Conservation (phyloP, 139 green algal genomes). For the Klebsormidium nitens region DNA sequence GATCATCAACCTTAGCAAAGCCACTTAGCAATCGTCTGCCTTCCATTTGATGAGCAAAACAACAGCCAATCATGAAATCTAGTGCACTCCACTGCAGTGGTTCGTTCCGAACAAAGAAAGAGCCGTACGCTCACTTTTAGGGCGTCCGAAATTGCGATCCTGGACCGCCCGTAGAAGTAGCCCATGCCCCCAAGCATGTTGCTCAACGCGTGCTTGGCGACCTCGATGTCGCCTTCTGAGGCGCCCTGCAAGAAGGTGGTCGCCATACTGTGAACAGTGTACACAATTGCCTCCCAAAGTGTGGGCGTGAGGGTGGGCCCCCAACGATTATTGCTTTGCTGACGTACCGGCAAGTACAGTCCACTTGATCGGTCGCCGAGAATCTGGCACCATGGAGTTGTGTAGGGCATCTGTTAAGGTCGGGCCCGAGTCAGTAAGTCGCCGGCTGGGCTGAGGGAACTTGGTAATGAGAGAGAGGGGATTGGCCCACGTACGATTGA, state of each 20-base stretch:
- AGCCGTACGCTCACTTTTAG: no score
- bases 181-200: slow-evolving; percentile 89
- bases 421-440: no score
- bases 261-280: background rate
- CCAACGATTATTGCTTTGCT: background rate
- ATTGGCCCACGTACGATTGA: no score
- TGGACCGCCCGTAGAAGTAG: slow-evolving; percentile 83
- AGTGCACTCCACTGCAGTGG: no score
- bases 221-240: slow-evolving; percentile 24
- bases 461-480: no score
- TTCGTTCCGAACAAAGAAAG: no score
- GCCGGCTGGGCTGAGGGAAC: no score
- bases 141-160: slow-evolving; percentile 35
- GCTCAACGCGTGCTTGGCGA: slow-evolving; percentile 67
- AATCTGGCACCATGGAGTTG: background rate
- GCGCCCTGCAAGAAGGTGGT: background rate
- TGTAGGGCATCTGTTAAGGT: background rate
- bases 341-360: background rate
- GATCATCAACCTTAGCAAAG: no score
- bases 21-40: no score
- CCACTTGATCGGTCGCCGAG: background rate
- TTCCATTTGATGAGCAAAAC: no score
- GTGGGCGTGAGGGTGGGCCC: no score
- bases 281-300: background rate
- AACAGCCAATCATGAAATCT: no score